Percentiles rank a stretch among this genome's conserved stretches.
These are phyloP conservation scores for Mycena vitilis DNA, from an alignment of 768 basidiomycete genomes.

Conservation along the genomic window DNA sequence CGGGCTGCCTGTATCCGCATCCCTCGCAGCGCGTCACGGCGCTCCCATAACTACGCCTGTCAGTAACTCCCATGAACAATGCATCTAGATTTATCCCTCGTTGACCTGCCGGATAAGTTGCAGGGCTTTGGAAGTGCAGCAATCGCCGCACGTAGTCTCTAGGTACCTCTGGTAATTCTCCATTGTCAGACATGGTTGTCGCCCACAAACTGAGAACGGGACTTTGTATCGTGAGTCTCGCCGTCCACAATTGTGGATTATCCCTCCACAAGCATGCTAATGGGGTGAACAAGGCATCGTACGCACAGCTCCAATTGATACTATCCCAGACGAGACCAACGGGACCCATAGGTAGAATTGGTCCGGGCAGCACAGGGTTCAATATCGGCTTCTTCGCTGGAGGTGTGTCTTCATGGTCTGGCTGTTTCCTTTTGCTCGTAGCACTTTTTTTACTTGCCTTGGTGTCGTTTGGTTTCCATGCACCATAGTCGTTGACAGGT, in stretches of 20 bases:
- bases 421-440: background rate
- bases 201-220: background rate
- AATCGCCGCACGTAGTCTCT: background rate
- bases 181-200: background rate
- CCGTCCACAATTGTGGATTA: background rate
- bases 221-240: background rate
- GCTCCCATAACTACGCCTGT: background rate
- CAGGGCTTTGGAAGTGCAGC: background rate
- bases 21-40: background rate
- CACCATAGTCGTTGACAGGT: background rate
- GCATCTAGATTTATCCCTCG: background rate
- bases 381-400: background rate
- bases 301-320: background rate
- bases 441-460: background rate
- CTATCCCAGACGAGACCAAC: constrained; percentile 13
- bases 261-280: background rate
- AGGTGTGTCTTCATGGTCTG: background rate
- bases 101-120: background rate
- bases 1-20: background rate
- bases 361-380: no score
- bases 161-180: background rate
- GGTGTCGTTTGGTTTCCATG: background rate
- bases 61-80: background rate
- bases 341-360: background rate
- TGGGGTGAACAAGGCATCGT: background rate